These are phyloP conservation scores for Debaryomyces hansenii DNA, from an alignment of 805 yeast genomes.

Conservation along the genomic window DNA sequence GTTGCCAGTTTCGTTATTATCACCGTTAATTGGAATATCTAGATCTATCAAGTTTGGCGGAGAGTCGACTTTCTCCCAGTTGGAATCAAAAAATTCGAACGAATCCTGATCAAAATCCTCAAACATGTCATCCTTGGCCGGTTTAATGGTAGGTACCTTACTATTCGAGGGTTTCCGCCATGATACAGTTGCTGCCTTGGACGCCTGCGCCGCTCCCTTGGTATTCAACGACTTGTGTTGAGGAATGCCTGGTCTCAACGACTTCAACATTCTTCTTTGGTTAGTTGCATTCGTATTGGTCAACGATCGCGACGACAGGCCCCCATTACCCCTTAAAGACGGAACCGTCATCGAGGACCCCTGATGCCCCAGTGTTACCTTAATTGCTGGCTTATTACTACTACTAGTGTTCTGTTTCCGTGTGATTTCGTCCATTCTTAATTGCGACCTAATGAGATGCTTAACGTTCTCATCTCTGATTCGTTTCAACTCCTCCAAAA, in stretches of 20 bases:
- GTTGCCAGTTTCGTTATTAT: background rate
- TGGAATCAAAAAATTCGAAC: constrained; percentile 16
- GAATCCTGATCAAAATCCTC: constrained; percentile 42
- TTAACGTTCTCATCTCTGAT: constrained; percentile 45
- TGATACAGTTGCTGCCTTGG: constrained; percentile 28
- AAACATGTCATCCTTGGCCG: constrained; percentile 17
- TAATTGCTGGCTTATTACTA: constrained; percentile 4
- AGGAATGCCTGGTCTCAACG: constrained; percentile 21
- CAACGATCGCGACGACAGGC: constrained; percentile 5
- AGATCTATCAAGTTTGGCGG: constrained; percentile 68
- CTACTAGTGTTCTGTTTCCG: constrained; percentile 18
- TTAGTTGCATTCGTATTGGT: constrained; percentile 8
- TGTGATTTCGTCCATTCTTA: constrained; percentile 37
- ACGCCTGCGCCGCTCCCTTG: constrained; percentile 20
- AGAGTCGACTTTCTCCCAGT: constrained; percentile 27
- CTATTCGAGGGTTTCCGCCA: constrained; percentile 24
- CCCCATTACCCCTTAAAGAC: constrained; percentile 18
- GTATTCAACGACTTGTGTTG: constrained; percentile 1
- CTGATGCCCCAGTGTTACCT: constrained; percentile 1
- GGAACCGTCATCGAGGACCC: constrained; percentile 22
- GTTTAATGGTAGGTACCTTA: constrained; percentile 1
- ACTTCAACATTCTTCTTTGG: constrained; percentile 30
- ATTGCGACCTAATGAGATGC: constrained; percentile 41
- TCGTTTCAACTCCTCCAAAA: constrained; percentile 31
- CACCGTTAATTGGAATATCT: constrained; percentile 30